A percentile compares a stretch with the other conserved stretches of the same genome.
These are phyloP conservation scores for Coniella vitis DNA, from an alignment of 2,329 filamentous ascomycete genomes.

Conservation along the genomic window DNA sequence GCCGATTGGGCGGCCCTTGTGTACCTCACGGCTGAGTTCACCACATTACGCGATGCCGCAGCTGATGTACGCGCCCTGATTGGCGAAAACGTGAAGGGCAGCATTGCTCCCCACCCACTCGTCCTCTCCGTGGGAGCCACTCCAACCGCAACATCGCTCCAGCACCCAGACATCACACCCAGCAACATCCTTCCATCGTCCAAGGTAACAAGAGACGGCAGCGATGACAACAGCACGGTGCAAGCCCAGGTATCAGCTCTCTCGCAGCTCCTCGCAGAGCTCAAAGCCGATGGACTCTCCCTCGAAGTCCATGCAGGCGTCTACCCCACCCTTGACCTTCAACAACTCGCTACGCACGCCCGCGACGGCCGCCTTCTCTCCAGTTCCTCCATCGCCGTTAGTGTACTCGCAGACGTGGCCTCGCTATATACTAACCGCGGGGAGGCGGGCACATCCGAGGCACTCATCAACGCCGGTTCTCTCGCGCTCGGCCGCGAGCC, in stretches of 20 bases:
- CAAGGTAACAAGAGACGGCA: slow-evolving; percentile 13
- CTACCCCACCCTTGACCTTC: slow-evolving; percentile 69
- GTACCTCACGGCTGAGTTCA: slow-evolving; percentile 54
- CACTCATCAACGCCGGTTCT: slow-evolving; percentile 60
- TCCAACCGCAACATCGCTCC: slow-evolving; percentile 62
- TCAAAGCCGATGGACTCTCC: slow-evolving; percentile 32
- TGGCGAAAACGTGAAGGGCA: slow-evolving; percentile 16
- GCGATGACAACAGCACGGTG: not conserved
- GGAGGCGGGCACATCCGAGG: slow-evolving; percentile 45
- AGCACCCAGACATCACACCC: slow-evolving; percentile 39
- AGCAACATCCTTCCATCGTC: not conserved
- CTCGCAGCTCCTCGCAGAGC: slow-evolving; percentile 30
- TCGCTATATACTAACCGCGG: slow-evolving; percentile 59
- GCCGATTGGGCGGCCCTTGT: slow-evolving; percentile 49
- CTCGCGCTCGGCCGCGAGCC: slow-evolving; percentile 68
- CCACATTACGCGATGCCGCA: slow-evolving; percentile 42
- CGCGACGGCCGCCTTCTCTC: slow-evolving; percentile 34
- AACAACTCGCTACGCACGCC: slow-evolving; percentile 69
- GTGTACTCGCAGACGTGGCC: slow-evolving; percentile 64
- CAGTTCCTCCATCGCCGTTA: slow-evolving; percentile 55
- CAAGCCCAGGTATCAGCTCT: slow-evolving; percentile 24
- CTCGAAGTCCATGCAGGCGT: slow-evolving; percentile 72
- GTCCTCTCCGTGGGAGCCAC: slow-evolving; percentile 70
- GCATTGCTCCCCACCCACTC: slow-evolving; percentile 23
- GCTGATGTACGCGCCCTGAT: slow-evolving; percentile 27